Base-by-base conservation (phyloP, 768 basidiomycete genomes). In the Phanerodontia chrysosporium region DNA sequence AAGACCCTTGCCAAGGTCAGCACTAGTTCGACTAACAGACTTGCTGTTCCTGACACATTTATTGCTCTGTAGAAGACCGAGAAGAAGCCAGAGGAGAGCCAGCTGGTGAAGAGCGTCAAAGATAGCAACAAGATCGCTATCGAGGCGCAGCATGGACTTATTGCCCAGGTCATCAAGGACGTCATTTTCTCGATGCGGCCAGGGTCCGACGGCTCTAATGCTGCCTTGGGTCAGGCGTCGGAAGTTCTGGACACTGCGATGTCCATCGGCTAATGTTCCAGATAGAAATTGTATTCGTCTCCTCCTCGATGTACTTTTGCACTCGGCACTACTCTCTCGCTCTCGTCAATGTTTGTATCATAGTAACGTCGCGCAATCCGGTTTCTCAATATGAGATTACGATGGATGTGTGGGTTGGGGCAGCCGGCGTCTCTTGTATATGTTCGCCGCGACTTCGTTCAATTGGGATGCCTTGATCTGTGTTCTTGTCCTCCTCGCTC, bases 111-210 rank as follows among this genome's bases (percentile, higher is more conserved):
- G 78, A 87, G 87, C n/a, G 90, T 95, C 27, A 89, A 86, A 71
- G 96, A 99, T 69, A 98, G 95, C 70, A 87, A 85, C 42, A 94
- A 90, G 66, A 92, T 98, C 55, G 86, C 94, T 0, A 81, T 87
- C 3, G 95, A 98, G 69, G 91, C 91, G 1, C 93, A 96, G 65
- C 95, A 98, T 65, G 95, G 94, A 1, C 83, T 98, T 55, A 94
- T 97, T 60, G 80, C 94, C 1, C 95, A 98, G 69, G 85, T 96
- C 5, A 80, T 98, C 69, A 98, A 98, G 70, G 94, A 96, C 62
- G 82, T 92, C 45, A 83, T 98, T 42, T 97, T 98, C 69, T 92
- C 90, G 9, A 70, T 72, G 45, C 74, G 80, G 52, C 78, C 77
- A 39, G 58, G 60, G 36, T 9, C 35, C 51, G 39, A 42, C 39